Conservation (phyloP, 371 early-diverging fungal species). For the Blakeslea trispora region DNA sequence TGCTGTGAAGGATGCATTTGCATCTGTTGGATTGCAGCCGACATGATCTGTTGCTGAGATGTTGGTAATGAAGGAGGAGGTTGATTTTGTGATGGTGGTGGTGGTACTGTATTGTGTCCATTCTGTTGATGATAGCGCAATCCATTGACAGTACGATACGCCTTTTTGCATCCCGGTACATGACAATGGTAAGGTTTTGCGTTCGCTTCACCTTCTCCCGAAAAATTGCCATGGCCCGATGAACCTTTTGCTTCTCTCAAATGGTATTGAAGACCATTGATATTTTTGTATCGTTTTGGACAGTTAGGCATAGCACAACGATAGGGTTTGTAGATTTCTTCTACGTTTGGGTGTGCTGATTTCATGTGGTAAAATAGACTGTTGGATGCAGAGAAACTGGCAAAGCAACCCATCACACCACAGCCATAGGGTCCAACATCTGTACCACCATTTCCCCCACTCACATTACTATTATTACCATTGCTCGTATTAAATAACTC, state of each 20-base stretch:
- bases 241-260: slow-evolving; percentile 76
- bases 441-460: too few species aligned
- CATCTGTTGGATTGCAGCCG: slow-evolving; percentile 8
- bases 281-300: slow-evolving; percentile 91
- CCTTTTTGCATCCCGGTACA: slow-evolving; percentile 48
- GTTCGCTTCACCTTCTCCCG: slow-evolving; percentile 9
- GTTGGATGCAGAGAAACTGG: slow-evolving; percentile 59
- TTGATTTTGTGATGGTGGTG: background rate
- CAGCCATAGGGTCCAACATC: slow-evolving; percentile 70
- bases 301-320: slow-evolving; percentile 85
- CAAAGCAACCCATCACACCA: slow-evolving; percentile 60
- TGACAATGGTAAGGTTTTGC: slow-evolving; percentile 43
- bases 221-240: slow-evolving; percentile 42
- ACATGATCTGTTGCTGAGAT: slow-evolving; percentile 4
- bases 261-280: slow-evolving; percentile 96
- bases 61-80: background rate
- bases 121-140: slow-evolving; percentile 47
- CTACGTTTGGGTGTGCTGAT: slow-evolving; percentile 53
- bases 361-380: slow-evolving; percentile 73
- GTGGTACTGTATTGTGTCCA: slow-evolving; percentile 29
- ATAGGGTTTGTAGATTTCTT: slow-evolving; percentile 61
- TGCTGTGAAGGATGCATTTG: slow-evolving; percentile 6
- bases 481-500: slow-evolving; percentile 4
- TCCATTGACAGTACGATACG: slow-evolving; percentile 46
- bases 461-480: too few species aligned